Conservation (phyloP, 2,329 filamentous ascomycete species). For the Sclerotinia trifoliorum region DNA sequence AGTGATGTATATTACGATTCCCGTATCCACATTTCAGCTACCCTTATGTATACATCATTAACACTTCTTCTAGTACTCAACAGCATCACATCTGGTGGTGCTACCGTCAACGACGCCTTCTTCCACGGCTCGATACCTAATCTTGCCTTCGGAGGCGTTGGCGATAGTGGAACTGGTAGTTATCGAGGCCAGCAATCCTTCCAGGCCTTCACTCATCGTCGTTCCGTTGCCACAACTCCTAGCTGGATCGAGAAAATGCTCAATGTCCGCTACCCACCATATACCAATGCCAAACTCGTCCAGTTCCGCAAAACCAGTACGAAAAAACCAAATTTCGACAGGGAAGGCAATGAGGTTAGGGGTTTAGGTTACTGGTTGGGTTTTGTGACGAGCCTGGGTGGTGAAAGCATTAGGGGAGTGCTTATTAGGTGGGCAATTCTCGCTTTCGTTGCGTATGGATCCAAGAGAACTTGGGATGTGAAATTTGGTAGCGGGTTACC, state of each 20-base stretch:
- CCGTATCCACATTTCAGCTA: background rate
- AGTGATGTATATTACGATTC: background rate
- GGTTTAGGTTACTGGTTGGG: conserved; percentile 55
- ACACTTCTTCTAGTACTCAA: conserved; percentile 51
- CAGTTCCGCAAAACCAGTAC: conserved; percentile 46
- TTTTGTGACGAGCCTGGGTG: conserved; percentile 53
- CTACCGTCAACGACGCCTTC: conserved; percentile 63
- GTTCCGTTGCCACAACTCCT: conserved; percentile 60
- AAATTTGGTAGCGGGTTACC: conserved; percentile 16
- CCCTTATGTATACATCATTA: conserved; percentile 11
- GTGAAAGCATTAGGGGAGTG: conserved; percentile 41
- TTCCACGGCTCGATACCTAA: conserved; percentile 70
- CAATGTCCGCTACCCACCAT: conserved; percentile 67
- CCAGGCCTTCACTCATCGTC: conserved; percentile 63
- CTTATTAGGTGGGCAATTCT: conserved; percentile 22
- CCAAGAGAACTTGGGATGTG: conserved; percentile 16
- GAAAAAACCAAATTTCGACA: conserved; percentile 59
- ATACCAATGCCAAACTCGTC: conserved; percentile 45
- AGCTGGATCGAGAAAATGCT: conserved; percentile 66
- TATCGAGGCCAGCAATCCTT: conserved; percentile 78
- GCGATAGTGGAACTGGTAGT: conserved; percentile 70
- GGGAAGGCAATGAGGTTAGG: conserved; percentile 52
- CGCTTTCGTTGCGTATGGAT: conserved; percentile 18
- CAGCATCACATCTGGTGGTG: conserved; percentile 65
- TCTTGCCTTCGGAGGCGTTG: conserved; percentile 79